A percentile compares a stretch with the other conserved stretches of the same genome.
phyloP scores from a whole-genome alignment of 176 grass and related monocot genomes.

The Pontederia crassipes region DNA sequence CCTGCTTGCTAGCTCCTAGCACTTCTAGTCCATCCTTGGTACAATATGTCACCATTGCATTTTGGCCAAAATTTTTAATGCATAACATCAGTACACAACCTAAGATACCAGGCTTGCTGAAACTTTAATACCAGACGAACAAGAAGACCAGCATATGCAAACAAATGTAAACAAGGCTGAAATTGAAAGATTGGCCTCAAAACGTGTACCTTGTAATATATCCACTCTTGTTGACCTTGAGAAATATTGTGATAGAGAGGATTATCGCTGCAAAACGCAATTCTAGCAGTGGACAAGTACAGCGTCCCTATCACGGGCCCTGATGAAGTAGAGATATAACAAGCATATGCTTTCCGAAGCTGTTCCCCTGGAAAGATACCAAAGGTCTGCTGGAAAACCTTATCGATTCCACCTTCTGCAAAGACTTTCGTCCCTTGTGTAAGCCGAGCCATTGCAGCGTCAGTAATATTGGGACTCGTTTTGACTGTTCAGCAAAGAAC shows the following conservation, averaged over 20 bases:
- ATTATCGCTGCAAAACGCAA: constrained; percentile 77
- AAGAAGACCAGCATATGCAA: no score
- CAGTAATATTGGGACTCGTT: constrained; percentile 64
- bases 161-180: no score
- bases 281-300: constrained; percentile 58
- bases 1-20: no score
- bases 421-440: constrained; percentile 78
- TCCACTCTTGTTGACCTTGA: constrained; percentile 28
- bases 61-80: no score
- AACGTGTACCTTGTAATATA: constrained; percentile 58
- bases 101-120: no score
- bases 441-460: constrained; percentile 59
- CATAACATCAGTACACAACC: no score
- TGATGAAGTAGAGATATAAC: constrained; percentile 83
- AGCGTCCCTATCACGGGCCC: constrained; percentile 81
- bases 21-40: no score
- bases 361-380: constrained; percentile 51
- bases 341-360: constrained; percentile 74
- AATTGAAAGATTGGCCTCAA: neutral
- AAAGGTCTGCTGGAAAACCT: constrained; percentile 77
- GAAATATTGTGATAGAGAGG: constrained; percentile 40
- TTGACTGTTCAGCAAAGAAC: constrained; percentile 29
- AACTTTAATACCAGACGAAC: no score
- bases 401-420: constrained; percentile 66
- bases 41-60: no score